Conservation (phyloP, 345 rosid species). For the Leavenworthia alabamica region DNA sequence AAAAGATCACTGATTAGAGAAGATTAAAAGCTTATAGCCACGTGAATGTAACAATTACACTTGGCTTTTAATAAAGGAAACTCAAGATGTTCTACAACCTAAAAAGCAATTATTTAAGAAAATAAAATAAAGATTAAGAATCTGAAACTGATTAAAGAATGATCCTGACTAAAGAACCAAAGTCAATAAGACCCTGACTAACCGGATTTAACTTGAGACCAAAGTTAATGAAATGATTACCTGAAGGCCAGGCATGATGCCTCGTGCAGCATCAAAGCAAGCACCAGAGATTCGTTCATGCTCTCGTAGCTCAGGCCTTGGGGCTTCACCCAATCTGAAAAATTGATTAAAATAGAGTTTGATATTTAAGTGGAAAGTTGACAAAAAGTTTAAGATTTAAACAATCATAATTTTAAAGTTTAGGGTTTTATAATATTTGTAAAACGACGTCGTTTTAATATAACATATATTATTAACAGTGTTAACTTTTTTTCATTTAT, state of each 20-base stretch:
- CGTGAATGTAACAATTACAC: slow-evolving; percentile 20
- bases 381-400: no score
- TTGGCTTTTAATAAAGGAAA: slow-evolving; percentile 11
- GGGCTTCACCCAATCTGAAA: slow-evolving; percentile 66
- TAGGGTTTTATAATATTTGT: no score
- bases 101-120: not conserved
- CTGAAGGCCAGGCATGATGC: slow-evolving; percentile 52
- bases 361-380: no score
- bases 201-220: not conserved
- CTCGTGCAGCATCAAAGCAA: slow-evolving; percentile 68
- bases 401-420: no score
- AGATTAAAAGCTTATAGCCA: slow-evolving; percentile 2
- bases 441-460: no score
- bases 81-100: slow-evolving; percentile 19
- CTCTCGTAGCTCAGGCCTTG: slow-evolving; percentile 55
- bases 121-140: not conserved
- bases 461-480: no score
- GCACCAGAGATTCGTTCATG: slow-evolving; percentile 73
- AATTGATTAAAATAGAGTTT: no score
- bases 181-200: not conserved
- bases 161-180: slow-evolving; percentile 11
- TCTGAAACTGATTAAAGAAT: slow-evolving; percentile 1
- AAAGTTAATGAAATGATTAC: slow-evolving; percentile 18
- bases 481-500: no score
- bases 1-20: slow-evolving; percentile 16